Percentiles rank a stretch among this genome's conserved stretches.
Conservation (phyloP, 1,139 yeast species). For the Hansenula sp. region DNA sequence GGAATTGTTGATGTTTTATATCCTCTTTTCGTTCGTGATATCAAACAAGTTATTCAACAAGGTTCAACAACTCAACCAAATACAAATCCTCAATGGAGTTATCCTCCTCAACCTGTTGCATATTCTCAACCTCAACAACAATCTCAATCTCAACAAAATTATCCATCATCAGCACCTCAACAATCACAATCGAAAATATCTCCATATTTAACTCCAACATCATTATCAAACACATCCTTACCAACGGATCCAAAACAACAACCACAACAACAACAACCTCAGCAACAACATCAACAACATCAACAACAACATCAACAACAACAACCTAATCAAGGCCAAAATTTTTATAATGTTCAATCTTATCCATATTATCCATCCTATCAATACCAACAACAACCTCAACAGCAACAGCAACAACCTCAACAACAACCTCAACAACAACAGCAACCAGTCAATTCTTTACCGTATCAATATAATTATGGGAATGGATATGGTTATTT, state of each 20-base stretch:
- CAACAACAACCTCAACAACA: not conserved
- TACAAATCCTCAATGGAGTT: constrained; percentile 15
- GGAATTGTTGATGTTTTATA: constrained; percentile 81
- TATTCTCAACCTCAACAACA: constrained; percentile 5
- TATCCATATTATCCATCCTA: constrained; percentile 18
- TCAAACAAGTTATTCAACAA: constrained; percentile 59
- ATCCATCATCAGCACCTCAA: too few species aligned
- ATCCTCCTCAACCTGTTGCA: constrained; percentile 6
- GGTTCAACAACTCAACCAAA: constrained; percentile 27
- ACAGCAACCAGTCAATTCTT: constrained; percentile 1
- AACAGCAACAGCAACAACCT: not conserved
- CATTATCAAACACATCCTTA: constrained; percentile 14
- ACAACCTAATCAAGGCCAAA: constrained; percentile 7
- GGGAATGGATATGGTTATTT: constrained; percentile 18
- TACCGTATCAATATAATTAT: constrained; percentile 17
- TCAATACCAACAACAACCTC: constrained; percentile 18
- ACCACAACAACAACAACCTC: not conserved
- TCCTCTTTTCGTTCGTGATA: constrained; percentile 86
- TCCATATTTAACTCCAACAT: constrained; percentile 20
- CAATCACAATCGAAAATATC: constrained; percentile 11
- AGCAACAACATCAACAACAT: constrained; percentile 5
- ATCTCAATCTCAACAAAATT: constrained; percentile 7
- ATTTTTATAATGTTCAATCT: constrained; percentile 13
- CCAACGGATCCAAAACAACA: constrained; percentile 7
- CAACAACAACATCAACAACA: constrained; percentile 19